phyloP scores from a whole-genome alignment of 176 grass and related monocot genomes.

The Leersia perrieri region DNA sequence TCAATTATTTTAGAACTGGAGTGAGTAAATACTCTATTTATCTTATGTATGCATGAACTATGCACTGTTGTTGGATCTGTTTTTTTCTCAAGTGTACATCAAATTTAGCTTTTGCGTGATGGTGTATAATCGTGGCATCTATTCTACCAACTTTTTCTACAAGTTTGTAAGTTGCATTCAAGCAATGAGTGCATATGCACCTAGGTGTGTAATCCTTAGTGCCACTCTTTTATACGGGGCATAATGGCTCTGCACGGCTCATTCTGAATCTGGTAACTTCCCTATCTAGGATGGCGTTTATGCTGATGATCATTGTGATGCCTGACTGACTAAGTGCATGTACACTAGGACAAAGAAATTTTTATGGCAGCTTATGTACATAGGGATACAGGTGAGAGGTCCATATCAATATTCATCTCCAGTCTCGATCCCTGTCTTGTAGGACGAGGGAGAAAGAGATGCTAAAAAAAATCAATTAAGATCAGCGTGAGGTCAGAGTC shows the following conservation, averaged over 20 bases:
- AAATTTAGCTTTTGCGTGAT: too few relatives aligned
- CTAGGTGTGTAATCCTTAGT: too few relatives aligned
- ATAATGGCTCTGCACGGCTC: background rate
- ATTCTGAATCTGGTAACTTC: background rate
- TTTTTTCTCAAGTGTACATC: too few relatives aligned
- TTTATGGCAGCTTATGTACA: background rate
- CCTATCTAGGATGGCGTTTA: slow-evolving; percentile 1
- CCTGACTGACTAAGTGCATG: slow-evolving; percentile 7
- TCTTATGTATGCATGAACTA: too few relatives aligned
- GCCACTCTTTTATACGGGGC: background rate
- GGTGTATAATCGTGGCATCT: too few relatives aligned
- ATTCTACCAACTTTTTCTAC: too few relatives aligned
- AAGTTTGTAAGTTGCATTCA: too few relatives aligned
- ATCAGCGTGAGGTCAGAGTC: background rate
- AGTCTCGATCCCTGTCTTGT: slow-evolving; percentile 35
- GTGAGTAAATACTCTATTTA: too few relatives aligned
- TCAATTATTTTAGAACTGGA: too few relatives aligned
- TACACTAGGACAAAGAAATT: slow-evolving; percentile 23
- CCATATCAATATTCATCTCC: slow-evolving; percentile 10
- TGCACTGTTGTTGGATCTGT: too few relatives aligned
- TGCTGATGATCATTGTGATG: background rate
- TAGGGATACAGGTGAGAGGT: slow-evolving; percentile 31
- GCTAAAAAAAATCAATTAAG: background rate
- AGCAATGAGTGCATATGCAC: too few relatives aligned
- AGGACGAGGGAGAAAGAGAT: slow-evolving; percentile 16